Base-by-base conservation (phyloP, 768 basidiomycete genomes). In the Pleurotus platypus region DNA sequence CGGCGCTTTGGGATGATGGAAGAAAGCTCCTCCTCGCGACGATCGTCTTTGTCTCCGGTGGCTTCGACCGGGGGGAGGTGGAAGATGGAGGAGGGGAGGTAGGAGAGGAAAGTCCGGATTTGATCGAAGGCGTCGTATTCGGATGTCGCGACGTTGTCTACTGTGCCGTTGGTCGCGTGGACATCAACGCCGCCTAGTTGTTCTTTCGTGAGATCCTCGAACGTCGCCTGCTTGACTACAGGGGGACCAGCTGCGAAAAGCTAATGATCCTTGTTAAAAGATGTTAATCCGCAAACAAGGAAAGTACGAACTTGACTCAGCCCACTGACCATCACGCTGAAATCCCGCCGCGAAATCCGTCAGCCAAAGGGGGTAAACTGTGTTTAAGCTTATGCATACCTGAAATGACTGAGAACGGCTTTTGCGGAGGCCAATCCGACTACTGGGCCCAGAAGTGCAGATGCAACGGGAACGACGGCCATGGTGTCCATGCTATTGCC, bases 341-440 rank as follows among this genome's bases (percentile, higher is more conserved):
- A 49, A 20, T 38, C 11, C 45, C 22, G 2, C 53, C 39, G 37
- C 47, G 39, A 46, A 2, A 30, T 6, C 24, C 38, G 37, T 27
- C 16, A 38, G 43, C 2, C 22, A 20, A 8, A 24, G 37, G 38
- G 8, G 16, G 20, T n/a, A 26, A 18, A 49, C 18, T 9, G 15
- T 49, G 22, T 27, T 7, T 16, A 11, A 20, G 20, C 49, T 20
- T 16, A 13, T 42, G 16, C 53, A 15, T 60, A 72, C 73, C 68
- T 73, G 61, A 76, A 76, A 62, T 75, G 73, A 11, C 75, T 65
- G 30, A 71, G 55, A 30, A 67, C 71, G 11, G 73, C 69, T 62
- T 76, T 76, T 2, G 75, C 73, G 46, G 73, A 69, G n/a, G 69
- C 75, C 2, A 76, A 65, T 8, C 75, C 75, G 26, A 75, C 75